phyloP scores from a whole-genome alignment of 768 basidiomycete species.

The Boletus rubropictus region DNA sequence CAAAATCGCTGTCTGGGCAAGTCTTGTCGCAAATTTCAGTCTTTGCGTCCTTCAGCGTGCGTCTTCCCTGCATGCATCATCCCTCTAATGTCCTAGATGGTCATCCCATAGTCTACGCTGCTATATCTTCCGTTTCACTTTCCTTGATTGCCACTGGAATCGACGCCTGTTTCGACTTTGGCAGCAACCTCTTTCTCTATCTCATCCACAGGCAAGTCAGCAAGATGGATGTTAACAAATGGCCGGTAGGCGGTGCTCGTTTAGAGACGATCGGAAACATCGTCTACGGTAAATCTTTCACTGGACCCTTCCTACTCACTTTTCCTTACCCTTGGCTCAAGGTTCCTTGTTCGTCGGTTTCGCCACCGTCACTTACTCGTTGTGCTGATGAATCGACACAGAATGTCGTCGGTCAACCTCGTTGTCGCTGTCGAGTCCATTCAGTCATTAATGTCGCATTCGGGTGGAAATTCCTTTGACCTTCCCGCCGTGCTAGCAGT shows the following conservation, averaged over 20 bases:
- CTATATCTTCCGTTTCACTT: slow-evolving; percentile 75
- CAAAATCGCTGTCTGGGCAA: slow-evolving; percentile 82
- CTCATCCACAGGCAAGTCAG: slow-evolving; percentile 71
- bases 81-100: neutral
- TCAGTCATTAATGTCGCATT: slow-evolving; percentile 60
- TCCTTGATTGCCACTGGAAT: slow-evolving; percentile 87
- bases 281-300: slow-evolving; percentile 54
- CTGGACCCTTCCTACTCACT: neutral
- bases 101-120: slow-evolving; percentile 71
- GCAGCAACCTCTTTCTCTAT: slow-evolving; percentile 77
- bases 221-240: slow-evolving; percentile 72
- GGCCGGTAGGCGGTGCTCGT: slow-evolving; percentile 89
- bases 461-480: slow-evolving; percentile 57
- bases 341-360: slow-evolving; percentile 40
- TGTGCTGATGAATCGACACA: slow-evolving; percentile 26
- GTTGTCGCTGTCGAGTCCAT: slow-evolving; percentile 87
- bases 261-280: slow-evolving; percentile 89
- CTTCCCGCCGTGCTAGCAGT: slow-evolving; percentile 82
- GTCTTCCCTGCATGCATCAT: neutral
- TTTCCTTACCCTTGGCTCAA: slow-evolving; percentile 19
- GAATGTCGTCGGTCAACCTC: slow-evolving; percentile 89
- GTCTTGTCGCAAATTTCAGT: slow-evolving; percentile 68
- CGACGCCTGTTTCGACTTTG: slow-evolving; percentile 81
- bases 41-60: slow-evolving; percentile 69
- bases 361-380: neutral